phyloP scores from a whole-genome alignment of 2,329 filamentous ascomycete species.

The Ascochyta koolunga region DNA sequence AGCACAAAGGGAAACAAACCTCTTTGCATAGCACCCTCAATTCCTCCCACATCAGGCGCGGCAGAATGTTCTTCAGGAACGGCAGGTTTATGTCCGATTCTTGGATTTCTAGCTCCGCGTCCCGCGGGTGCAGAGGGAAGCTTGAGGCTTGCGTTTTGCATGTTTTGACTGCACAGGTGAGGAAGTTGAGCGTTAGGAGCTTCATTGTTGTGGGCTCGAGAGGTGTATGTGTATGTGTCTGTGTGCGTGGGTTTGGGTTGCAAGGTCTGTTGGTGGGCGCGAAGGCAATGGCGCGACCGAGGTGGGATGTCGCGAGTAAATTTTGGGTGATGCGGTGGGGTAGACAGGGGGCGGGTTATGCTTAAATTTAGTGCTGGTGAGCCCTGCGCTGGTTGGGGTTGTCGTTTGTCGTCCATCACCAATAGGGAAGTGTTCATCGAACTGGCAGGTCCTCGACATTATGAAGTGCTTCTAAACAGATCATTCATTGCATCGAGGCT shows the following conservation, averaged over 20 bases:
- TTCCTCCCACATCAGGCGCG: constrained; percentile 86
- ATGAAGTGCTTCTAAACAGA: no score
- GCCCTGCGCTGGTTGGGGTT: no score
- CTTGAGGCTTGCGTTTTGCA: constrained; percentile 83
- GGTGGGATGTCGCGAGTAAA: constrained; percentile 2
- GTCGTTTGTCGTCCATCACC: no score
- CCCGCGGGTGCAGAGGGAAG: constrained; percentile 90
- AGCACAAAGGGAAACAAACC: constrained; percentile 53
- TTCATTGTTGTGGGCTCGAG: constrained; percentile 71
- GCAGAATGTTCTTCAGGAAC: constrained; percentile 83
- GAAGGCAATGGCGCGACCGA: not conserved
- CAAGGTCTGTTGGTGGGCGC: not conserved
- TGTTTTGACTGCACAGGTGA: constrained; percentile 93
- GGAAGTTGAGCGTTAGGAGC: constrained; percentile 91
- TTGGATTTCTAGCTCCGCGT: constrained; percentile 86
- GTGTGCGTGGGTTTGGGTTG: no score
- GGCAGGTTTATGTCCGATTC: constrained; percentile 81
- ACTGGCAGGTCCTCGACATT: no score
- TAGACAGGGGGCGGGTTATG: constrained; percentile 22
- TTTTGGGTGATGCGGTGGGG: constrained; percentile 18
- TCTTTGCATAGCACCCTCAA: constrained; percentile 77
- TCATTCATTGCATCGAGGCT: no score
- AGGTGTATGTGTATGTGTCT: no score
- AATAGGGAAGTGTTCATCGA: no score
- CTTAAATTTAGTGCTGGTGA: constrained; percentile 20